phyloP scores from a whole-genome alignment of 2,329 filamentous ascomycete genomes.

The Paraphoma chrysanthemicola region DNA sequence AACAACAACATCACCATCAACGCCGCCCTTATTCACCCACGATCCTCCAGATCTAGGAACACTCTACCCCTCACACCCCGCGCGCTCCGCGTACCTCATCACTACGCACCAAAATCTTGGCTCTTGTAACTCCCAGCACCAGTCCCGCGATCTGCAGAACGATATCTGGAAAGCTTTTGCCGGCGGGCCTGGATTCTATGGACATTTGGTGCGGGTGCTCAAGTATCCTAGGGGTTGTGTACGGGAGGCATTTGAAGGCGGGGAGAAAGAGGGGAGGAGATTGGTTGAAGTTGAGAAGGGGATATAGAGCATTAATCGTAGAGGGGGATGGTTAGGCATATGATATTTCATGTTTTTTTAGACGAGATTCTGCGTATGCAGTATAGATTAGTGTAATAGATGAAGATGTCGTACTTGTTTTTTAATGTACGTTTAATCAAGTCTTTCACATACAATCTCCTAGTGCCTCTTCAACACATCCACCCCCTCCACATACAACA shows the following conservation, averaged over 20 bases:
- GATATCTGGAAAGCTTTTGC: not conserved
- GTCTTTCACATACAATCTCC: not conserved
- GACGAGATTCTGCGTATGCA: no score
- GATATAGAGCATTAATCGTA: not conserved
- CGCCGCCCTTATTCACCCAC: not conserved
- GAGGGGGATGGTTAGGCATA: no score
- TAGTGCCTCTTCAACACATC: not conserved
- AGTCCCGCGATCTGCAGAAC: not conserved
- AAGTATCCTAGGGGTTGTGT: not conserved
- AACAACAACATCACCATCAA: not conserved
- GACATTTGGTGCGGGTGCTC: not conserved
- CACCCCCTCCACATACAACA: constrained; percentile 9
- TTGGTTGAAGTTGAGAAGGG: not conserved
- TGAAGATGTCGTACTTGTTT: not conserved
- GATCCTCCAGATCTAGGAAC: no score
- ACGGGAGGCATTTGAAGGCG: not conserved
- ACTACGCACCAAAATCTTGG: not conserved
- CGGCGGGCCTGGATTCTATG: not conserved
- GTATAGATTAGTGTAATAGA: not conserved
- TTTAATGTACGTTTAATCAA: not conserved
- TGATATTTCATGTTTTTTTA: no score
- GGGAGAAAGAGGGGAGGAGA: not conserved
- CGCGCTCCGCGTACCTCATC: not conserved
- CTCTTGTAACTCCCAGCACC: not conserved
- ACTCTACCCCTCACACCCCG: not conserved